Evolutionary conservation across 2,329 filamentous ascomycete genomes (phyloP).

Genomic region (Immersiporthe knoxdaviesiana): DNA sequence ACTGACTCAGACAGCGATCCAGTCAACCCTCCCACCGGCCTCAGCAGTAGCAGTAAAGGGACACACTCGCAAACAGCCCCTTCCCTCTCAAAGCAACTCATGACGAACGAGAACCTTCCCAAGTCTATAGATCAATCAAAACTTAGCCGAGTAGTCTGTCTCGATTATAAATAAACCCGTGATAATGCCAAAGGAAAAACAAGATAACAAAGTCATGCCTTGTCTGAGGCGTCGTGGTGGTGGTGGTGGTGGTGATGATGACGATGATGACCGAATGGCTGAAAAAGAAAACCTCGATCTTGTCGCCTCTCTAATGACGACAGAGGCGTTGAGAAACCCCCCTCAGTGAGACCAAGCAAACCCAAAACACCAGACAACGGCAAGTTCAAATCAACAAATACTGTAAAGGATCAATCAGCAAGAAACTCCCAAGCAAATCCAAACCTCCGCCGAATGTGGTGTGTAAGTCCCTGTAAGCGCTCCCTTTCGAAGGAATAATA

Average conservation of each 20-base stretch:
- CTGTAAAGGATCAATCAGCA: constrained; percentile 28
- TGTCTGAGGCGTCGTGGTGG: constrained; percentile 11
- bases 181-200: constrained; percentile 9
- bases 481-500: constrained; percentile 17
- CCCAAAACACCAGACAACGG: constrained; percentile 12
- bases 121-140: constrained; percentile 1
- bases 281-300: not conserved
- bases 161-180: constrained; percentile 18
- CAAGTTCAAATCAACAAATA: constrained; percentile 18
- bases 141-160: constrained; percentile 1
- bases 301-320: constrained; percentile 7
- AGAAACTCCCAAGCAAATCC: constrained; percentile 9
- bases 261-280: not conserved
- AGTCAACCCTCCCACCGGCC: not conserved
- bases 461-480: not conserved
- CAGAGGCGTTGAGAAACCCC: not conserved
- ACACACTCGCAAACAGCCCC: not conserved
- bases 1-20: constrained; percentile 4
- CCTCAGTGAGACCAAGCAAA: not conserved
- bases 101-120: constrained; percentile 6
- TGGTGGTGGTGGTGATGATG: no score
- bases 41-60: constrained; percentile 7
- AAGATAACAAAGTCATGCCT: not conserved
- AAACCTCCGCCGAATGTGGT: constrained; percentile 27
- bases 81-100: not conserved